These are phyloP conservation scores for Pancytospora philotis DNA, from an alignment of 371 early-diverging fungal genomes.

Conservation along the genomic window DNA sequence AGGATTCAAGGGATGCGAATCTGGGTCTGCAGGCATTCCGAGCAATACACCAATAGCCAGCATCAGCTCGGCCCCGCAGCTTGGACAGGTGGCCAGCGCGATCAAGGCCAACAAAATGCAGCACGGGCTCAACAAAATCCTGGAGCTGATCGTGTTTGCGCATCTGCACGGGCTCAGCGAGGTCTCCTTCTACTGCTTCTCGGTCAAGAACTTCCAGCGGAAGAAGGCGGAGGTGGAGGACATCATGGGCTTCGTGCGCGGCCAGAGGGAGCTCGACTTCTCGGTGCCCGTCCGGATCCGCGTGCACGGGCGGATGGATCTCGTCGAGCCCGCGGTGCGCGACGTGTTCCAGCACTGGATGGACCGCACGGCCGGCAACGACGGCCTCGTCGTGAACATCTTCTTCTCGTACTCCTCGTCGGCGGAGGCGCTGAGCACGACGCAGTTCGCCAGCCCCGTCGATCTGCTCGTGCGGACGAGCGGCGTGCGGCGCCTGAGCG, in stretches of 20 bases:
- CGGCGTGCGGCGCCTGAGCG: constrained; percentile 84
- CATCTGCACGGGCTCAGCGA: constrained; percentile 70
- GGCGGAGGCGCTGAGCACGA: constrained; percentile 66
- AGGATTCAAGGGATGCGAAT: no score
- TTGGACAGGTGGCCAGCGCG: no score
- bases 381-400: constrained; percentile 70
- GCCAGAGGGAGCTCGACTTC: constrained; percentile 63
- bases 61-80: no score
- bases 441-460: constrained; percentile 38
- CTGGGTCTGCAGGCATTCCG: no score
- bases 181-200: constrained; percentile 90
- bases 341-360: constrained; percentile 63
- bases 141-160: constrained; percentile 71
- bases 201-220: constrained; percentile 86
- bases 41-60: no score
- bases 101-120: constrained; percentile 12
- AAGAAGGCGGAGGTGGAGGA: constrained; percentile 70
- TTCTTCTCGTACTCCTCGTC: constrained; percentile 88
- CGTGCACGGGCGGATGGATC: constrained; percentile 68
- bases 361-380: constrained; percentile 65
- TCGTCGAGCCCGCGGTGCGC: constrained; percentile 65
- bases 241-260: constrained; percentile 71
- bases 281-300: constrained; percentile 63
- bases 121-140: constrained; percentile 38
- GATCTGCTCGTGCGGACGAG: constrained; percentile 90